These are phyloP conservation scores for Diutina rugosa DNA, from an alignment of 1,139 yeast genomes.

Conservation along the genomic window DNA sequence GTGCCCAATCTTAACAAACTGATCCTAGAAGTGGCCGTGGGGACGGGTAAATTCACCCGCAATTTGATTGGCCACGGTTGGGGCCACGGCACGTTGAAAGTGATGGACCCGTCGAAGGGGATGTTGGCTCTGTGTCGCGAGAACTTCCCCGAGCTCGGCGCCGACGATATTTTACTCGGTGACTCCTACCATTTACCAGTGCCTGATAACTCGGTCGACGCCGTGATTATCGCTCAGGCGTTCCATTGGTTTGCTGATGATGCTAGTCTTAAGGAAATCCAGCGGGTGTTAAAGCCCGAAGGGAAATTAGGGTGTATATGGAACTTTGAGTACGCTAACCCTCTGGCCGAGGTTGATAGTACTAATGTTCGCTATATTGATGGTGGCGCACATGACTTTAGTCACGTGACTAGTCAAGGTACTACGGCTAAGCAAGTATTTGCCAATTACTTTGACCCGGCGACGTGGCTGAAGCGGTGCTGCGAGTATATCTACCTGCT, in stretches of 20 bases:
- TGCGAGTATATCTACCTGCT: slow-evolving; percentile 14
- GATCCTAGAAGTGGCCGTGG: slow-evolving; percentile 47
- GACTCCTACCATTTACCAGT: slow-evolving; percentile 39
- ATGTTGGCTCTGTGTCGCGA: slow-evolving; percentile 37
- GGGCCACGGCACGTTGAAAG: slow-evolving; percentile 15
- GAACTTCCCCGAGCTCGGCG: slow-evolving; percentile 32
- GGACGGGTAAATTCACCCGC: slow-evolving; percentile 55
- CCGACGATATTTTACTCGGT: slow-evolving; percentile 18
- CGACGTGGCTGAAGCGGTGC: slow-evolving; percentile 16
- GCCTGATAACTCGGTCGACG: slow-evolving; percentile 32
- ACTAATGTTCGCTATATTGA: not conserved
- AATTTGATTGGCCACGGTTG: slow-evolving; percentile 29
- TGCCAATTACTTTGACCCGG: slow-evolving; percentile 3
- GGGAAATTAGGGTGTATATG: slow-evolving; percentile 47
- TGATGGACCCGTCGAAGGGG: slow-evolving; percentile 50
- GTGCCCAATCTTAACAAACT: slow-evolving; percentile 11
- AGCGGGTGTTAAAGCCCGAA: slow-evolving; percentile 33
- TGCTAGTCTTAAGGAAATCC: slow-evolving; percentile 35
- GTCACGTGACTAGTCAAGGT: not conserved
- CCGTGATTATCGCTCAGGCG: slow-evolving; percentile 49
- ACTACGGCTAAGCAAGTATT: slow-evolving; percentile 3
- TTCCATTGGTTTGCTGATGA: slow-evolving; percentile 57
- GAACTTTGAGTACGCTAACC: slow-evolving; percentile 33
- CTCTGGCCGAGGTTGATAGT: not conserved
- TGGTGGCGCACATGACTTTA: not conserved